Evolutionary conservation across 169 alveolate species (phyloP).

Genomic region (Plasmodium reichenowi): DNA sequence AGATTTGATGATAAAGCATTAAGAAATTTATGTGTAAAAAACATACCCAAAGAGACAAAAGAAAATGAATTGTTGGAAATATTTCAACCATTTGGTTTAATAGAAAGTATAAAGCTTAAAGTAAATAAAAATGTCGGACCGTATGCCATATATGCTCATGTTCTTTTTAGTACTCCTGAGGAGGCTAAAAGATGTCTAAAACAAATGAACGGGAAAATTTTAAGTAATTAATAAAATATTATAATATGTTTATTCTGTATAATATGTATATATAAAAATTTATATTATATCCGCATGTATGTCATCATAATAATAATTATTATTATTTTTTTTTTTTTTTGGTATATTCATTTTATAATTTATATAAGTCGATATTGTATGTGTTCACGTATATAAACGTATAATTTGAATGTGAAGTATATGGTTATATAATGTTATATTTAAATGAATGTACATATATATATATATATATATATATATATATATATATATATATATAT

Average conservation of each 20-base stretch:
- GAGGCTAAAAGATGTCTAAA: slow-evolving; percentile 77
- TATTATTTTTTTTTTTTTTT: background rate
- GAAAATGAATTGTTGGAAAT: slow-evolving; percentile 73
- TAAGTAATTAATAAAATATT: slow-evolving; percentile 33
- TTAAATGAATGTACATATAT: background rate
- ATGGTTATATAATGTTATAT: background rate
- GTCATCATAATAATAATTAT: background rate
- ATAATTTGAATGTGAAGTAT: too few species aligned
- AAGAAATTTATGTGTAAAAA: slow-evolving; percentile 72
- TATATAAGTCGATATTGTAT: background rate
- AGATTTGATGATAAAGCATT: slow-evolving; percentile 64
- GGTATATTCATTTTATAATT: background rate
- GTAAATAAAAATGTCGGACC: slow-evolving; percentile 75
- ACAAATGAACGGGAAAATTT: slow-evolving; percentile 71
- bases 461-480: background rate
- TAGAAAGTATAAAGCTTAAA: slow-evolving; percentile 76
- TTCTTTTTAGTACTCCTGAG: slow-evolving; percentile 75
- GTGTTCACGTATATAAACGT: background rate
- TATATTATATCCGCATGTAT: slow-evolving; percentile 1
- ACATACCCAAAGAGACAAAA: slow-evolving; percentile 72
- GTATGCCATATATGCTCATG: slow-evolving; percentile 73
- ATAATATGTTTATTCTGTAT: background rate
- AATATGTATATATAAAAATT: background rate
- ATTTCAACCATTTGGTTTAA: slow-evolving; percentile 65
- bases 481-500: background rate